phyloP scores from a whole-genome alignment of 2,329 filamentous ascomycete species.

The Neopestalotiopsis sp. region DNA sequence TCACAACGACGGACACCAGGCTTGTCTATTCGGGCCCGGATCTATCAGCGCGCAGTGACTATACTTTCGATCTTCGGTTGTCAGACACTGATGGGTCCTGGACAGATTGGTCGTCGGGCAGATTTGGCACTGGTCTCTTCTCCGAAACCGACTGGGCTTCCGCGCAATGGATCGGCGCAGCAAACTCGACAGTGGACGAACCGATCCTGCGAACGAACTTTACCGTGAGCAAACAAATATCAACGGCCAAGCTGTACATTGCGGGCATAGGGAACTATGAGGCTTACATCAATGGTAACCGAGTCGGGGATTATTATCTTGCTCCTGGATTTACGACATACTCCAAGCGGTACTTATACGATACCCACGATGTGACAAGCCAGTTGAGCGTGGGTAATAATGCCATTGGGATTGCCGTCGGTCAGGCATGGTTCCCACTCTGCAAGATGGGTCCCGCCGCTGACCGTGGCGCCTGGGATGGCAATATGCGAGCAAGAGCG shows the following conservation, averaged over 20 bases:
- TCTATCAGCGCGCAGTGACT: background rate
- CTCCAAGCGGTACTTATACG: constrained; percentile 54
- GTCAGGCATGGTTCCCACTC: constrained; percentile 55
- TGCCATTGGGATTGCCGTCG: constrained; percentile 51
- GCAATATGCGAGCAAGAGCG: constrained; percentile 33
- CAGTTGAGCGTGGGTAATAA: constrained; percentile 45
- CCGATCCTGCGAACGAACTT: background rate
- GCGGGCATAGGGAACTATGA: constrained; percentile 52
- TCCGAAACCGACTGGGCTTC: background rate
- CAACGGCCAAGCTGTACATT: constrained; percentile 44
- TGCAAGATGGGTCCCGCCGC: background rate
- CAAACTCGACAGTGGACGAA: background rate
- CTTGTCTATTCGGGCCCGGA: background rate
- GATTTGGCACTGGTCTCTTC: background rate
- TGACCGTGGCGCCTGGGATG: constrained; percentile 41
- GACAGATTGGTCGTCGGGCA: background rate
- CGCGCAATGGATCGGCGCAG: background rate
- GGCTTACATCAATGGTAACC: constrained; percentile 51
- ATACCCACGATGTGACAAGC: constrained; percentile 56
- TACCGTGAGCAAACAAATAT: background rate
- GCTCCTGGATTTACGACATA: constrained; percentile 61
- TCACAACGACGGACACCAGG: background rate
- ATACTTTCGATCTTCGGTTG: background rate
- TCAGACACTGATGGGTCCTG: background rate
- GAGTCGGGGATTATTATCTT: constrained; percentile 46